Conservation (phyloP, 2,329 filamentous ascomycete genomes). For the Aspergillus vadensis region DNA sequence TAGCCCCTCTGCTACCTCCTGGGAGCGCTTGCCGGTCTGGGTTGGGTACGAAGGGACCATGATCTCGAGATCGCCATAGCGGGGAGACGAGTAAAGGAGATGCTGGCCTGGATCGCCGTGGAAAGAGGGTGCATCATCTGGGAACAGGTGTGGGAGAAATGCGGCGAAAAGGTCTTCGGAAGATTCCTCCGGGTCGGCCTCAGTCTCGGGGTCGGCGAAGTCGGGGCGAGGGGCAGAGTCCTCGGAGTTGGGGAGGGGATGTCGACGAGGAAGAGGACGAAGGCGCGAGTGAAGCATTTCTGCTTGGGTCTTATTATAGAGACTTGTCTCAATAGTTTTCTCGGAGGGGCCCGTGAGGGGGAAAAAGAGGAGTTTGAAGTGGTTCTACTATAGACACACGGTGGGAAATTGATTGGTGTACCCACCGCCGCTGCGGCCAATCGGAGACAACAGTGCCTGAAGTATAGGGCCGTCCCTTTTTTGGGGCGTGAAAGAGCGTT, state of each 20-base stretch:
- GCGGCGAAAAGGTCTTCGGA: slow-evolving; percentile 57
- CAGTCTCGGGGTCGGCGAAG: slow-evolving; percentile 22
- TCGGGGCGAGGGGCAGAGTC: slow-evolving; percentile 21
- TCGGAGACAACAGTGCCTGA: not conserved
- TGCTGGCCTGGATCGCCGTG: slow-evolving; percentile 56
- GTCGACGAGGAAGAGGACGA: slow-evolving; percentile 23
- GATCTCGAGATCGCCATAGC: slow-evolving; percentile 44
- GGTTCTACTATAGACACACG: not conserved
- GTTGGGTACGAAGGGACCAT: slow-evolving; percentile 47
- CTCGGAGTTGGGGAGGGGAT: not conserved
- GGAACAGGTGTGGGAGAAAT: slow-evolving; percentile 57
- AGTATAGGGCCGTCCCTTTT: not conserved
- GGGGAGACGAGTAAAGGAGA: slow-evolving; percentile 53
- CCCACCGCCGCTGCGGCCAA: not conserved
- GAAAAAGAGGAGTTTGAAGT: not conserved
- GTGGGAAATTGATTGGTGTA: not conserved
- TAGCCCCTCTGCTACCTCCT: slow-evolving; percentile 20
- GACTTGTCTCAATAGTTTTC: not conserved
- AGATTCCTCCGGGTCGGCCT: slow-evolving; percentile 28
- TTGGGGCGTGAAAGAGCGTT: not conserved
- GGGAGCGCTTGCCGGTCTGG: slow-evolving; percentile 29
- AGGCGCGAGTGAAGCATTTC: slow-evolving; percentile 36
- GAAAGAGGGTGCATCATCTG: slow-evolving; percentile 56
- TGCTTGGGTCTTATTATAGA: not conserved
- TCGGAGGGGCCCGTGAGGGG: not conserved